A percentile compares a stretch with the other conserved stretches of the same genome.
These are phyloP conservation scores for Aeschynomene evenia DNA, from an alignment of 306 rosid genomes.

Conservation along the genomic window DNA sequence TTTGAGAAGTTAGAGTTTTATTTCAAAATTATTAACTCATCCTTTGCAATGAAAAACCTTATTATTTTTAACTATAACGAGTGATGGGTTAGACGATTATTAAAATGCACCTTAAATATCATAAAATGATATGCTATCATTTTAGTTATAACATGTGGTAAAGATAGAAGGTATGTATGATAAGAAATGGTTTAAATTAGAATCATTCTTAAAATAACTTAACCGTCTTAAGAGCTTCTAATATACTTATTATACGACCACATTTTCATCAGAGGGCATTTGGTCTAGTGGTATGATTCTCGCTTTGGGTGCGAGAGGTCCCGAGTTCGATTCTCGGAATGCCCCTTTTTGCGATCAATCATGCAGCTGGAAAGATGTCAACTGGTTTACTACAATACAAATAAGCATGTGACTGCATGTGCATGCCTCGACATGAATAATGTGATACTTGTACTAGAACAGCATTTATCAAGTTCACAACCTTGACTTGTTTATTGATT, in stretches of 20 bases:
- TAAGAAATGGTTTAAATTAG: not conserved
- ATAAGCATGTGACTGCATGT: constrained; percentile 16
- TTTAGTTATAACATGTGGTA: not conserved
- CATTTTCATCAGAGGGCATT: constrained; percentile 34
- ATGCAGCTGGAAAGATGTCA: not conserved
- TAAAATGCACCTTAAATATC: not conserved
- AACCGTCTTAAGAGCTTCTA: not conserved
- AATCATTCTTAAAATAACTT: not conserved
- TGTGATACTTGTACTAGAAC: not conserved
- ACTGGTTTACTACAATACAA: too few relatives aligned
- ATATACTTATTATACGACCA: not conserved
- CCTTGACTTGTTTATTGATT: not conserved
- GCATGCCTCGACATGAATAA: not conserved
- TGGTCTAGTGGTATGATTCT: constrained; percentile 68
- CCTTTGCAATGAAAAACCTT: not conserved
- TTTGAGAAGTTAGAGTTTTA: not conserved
- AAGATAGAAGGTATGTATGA: not conserved
- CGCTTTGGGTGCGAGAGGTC: constrained; percentile 61
- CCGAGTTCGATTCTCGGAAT: constrained; percentile 54
- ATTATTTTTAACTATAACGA: not conserved
- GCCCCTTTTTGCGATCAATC: constrained; percentile 28
- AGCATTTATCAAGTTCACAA: not conserved
- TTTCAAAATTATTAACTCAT: not conserved
- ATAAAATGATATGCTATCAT: not conserved
- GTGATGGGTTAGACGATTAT: not conserved